Base-by-base conservation (phyloP, 192 early-diverging fungal species). In the Entomortierella parvispora region DNA sequence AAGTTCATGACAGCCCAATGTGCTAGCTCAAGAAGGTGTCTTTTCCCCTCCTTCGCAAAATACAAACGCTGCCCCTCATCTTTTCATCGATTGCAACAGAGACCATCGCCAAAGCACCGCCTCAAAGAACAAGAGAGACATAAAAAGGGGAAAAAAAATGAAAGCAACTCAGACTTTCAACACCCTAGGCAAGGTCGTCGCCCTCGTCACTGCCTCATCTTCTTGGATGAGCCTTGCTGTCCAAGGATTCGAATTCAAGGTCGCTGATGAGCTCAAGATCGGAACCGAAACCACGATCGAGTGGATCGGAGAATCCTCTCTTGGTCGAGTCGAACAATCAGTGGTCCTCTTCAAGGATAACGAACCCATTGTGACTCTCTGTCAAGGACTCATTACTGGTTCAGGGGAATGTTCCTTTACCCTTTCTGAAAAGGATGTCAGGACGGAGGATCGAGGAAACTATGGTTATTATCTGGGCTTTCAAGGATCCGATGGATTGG, bases 361-460 rank as follows among this genome's bases (percentile, higher is more conserved):
- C 2, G 26, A 53, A 15, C 44, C 64, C 0, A 12, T 75, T 17
- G 23, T 67, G 17, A 57, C 46, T 1, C 51, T 67, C 11, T 75
- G 64, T 33, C 40, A 67, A 42, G 63, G 71, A 10, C 12, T 49
- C 5, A 43, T 75, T 37, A 29, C 55, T 9, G 62, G 70, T 17
- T 65, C 70, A 5, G 70, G 62, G 0, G 3, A 74, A 55, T 74
- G 70, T n/a, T 51, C 70, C 0, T 74, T 74, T 40, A 77, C 52
- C 4, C 17, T 77, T 14, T 9, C 10, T 0, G 56, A 77, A 26
- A 32, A 32, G 9, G 59, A 69, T 22, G 46, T 31, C 37, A 56
- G 48, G 33, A 53, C 59, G 11, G 18, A 29, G 7, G 17, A 48
- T 14, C 47, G 20, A 23, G 61, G 52, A 12, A 59, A 47, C 15